Evolutionary conservation across 2,329 filamentous ascomycete genomes (phyloP).

Genomic region (Exophiala alcalophila): DNA sequence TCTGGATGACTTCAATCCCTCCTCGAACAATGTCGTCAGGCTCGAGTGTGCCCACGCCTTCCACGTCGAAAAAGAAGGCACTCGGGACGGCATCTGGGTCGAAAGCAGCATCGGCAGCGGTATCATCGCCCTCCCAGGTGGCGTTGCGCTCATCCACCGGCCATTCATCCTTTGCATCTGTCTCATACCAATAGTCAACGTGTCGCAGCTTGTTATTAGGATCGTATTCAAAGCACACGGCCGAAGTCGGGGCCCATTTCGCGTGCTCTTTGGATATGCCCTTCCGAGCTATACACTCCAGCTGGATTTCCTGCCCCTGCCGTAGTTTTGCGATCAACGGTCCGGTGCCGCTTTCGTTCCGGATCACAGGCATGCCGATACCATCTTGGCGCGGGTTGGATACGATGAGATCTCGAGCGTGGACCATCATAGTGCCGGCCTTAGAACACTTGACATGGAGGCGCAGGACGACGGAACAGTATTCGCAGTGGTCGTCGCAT

Average conservation of each 20-base stretch:
- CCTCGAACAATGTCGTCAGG: constrained; percentile 86
- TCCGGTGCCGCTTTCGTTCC: constrained; percentile 76
- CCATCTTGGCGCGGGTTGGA: constrained; percentile 67
- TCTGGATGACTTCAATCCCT: constrained; percentile 83
- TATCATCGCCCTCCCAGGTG: constrained; percentile 78
- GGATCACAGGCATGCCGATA: constrained; percentile 78
- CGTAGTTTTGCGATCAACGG: constrained; percentile 86
- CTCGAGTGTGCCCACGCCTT: constrained; percentile 81
- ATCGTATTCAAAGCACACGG: constrained; percentile 96
- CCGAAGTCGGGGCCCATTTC: constrained; percentile 92
- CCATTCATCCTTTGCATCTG: constrained; percentile 79
- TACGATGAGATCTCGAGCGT: constrained; percentile 81
- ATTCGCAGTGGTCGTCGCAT: constrained; percentile 91
- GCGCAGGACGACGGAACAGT: constrained; percentile 80
- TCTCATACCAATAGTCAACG: constrained; percentile 92
- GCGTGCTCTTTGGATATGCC: constrained; percentile 98
- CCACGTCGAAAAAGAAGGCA: constrained; percentile 91
- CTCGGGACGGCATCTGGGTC: constrained; percentile 83
- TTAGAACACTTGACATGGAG: constrained; percentile 78
- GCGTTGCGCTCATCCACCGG: constrained; percentile 49
- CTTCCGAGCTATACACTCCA: constrained; percentile 94
- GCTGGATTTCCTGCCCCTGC: constrained; percentile 81
- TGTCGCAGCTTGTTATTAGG: constrained; percentile 94
- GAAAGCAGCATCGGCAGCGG: constrained; percentile 79
- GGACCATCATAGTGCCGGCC: constrained; percentile 79